phyloP scores from a whole-genome alignment of 2,329 filamentous ascomycete genomes.

The Colletotrichum shisoi region DNA sequence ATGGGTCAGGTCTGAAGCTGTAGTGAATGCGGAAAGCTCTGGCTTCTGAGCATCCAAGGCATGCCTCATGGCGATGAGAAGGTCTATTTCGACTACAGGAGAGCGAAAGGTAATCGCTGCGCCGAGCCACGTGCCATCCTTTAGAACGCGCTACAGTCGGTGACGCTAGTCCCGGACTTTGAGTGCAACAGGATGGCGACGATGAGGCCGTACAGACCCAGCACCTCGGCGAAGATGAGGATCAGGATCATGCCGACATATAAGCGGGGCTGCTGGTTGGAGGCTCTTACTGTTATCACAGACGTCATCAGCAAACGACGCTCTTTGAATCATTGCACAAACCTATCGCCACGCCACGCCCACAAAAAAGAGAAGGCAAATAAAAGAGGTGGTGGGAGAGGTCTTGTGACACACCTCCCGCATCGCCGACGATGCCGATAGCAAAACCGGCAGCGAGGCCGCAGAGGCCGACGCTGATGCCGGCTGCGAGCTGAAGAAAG shows the following conservation, averaged over 20 bases:
- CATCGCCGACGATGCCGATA: slow-evolving; percentile 58
- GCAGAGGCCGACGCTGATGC: slow-evolving; percentile 55
- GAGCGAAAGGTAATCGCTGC: neutral
- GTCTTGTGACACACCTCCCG: slow-evolving; percentile 48
- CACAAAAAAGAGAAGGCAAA: no score
- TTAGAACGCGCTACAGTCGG: slow-evolving; percentile 10
- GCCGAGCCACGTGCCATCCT: neutral
- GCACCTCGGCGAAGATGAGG: slow-evolving; percentile 58
- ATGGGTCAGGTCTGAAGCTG: no score
- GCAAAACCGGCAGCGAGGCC: slow-evolving; percentile 57
- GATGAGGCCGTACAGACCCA: slow-evolving; percentile 57
- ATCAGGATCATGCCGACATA: slow-evolving; percentile 59
- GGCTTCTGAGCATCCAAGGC: no score
- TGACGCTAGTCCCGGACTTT: slow-evolving; percentile 32
- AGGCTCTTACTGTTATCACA: slow-evolving; percentile 51
- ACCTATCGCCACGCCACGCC: no score
- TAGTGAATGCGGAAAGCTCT: no score
- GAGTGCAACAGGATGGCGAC: slow-evolving; percentile 60
- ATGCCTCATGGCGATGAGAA: neutral
- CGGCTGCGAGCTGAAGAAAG: slow-evolving; percentile 56
- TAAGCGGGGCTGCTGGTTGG: slow-evolving; percentile 56
- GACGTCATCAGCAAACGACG: neutral
- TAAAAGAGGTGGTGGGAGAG: no score
- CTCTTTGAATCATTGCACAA: no score
- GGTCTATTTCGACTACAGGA: neutral